Evolutionary conservation across 805 yeast species (phyloP), one percentile per base, ranked within the genome.

Genomic region (Wickerhamiella vanderwaltii): DNA sequence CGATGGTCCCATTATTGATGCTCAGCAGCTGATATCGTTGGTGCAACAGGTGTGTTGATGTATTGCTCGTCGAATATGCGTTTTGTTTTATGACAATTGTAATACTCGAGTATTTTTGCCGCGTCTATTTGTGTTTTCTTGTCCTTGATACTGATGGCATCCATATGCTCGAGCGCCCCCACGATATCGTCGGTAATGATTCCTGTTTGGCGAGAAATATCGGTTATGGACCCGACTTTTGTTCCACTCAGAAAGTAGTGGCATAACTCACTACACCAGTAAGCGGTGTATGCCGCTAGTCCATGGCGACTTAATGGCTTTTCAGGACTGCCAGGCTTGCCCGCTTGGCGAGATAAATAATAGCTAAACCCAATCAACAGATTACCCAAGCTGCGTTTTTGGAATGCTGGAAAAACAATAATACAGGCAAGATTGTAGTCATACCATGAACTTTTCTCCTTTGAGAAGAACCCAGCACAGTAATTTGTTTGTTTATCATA

Each of bases 381-480:
- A 4, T 84, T 75, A 0, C 97, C 98, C 19, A 87, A 58, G 6
- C 75, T 78, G 30, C 71, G 69, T 44, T 84, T 67, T 57, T 88
- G 97, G 57, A 75, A 91, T 2, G 95, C 95, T 1, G 98, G 98
- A 47, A 91, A 82, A 3, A 85, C 75, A 49, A 91, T 68, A 9
- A 91, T 81, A 55, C 97, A 91, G 0, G 96, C 95, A 29, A 91
- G 64, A 55, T 88, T 91, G 57, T 87, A 83, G 39, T 74, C 69
- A 41, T 82, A 88, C 59, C 71, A 69, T 0, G 95, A 77, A 18
- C 48, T 48, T 33, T 79, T 63, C 54, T 91, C 98, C 51, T 83
- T 82, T 11, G 96, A 86, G 54, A 85, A 91, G 56, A 85, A 91
- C 1, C 96, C 98, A 79, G 87, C 77, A 1, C 88, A 87, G 24